These are phyloP conservation scores for Mycena sanguinolenta DNA, from an alignment of 768 basidiomycete genomes.

Conservation along the genomic window DNA sequence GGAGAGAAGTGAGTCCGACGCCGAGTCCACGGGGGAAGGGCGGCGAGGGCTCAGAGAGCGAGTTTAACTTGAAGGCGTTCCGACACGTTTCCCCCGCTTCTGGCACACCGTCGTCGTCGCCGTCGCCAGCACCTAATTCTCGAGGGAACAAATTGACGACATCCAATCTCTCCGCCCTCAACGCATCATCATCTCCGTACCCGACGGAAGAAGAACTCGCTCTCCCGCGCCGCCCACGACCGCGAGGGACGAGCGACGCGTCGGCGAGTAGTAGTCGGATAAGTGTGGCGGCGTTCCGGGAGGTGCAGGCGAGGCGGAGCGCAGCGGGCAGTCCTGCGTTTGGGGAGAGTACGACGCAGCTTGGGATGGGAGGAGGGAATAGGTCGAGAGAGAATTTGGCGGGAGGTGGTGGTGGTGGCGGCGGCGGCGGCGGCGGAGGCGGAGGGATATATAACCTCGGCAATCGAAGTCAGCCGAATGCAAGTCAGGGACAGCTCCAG, in stretches of 20 bases:
- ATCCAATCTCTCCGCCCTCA: slow-evolving; percentile 13
- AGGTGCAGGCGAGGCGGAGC: slow-evolving; percentile 79
- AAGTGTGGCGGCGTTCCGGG: slow-evolving; percentile 85
- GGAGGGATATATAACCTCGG: slow-evolving; percentile 12
- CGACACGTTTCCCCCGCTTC: slow-evolving; percentile 27
- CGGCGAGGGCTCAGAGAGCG: background rate
- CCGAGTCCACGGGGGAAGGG: background rate
- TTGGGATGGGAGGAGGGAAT: slow-evolving; percentile 12
- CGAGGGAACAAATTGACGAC: slow-evolving; percentile 3
- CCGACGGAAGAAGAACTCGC: background rate
- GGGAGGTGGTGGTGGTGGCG: slow-evolving; percentile 12
- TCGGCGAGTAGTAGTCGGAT: slow-evolving; percentile 57
- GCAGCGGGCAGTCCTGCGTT: slow-evolving; percentile 68
- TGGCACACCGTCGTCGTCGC: background rate
- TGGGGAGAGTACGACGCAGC: slow-evolving; percentile 40
- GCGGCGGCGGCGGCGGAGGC: background rate
- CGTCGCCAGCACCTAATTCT: too few species aligned
- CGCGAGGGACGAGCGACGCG: slow-evolving; percentile 24
- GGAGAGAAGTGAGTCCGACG: too few species aligned
- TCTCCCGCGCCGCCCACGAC: slow-evolving; percentile 18
- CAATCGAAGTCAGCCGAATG: background rate
- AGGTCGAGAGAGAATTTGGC: slow-evolving; percentile 23
- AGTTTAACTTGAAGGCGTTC: slow-evolving; percentile 31
- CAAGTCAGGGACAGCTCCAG: background rate
- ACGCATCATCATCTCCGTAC: background rate